phyloP scores from a whole-genome alignment of 805 yeast species.

The Candida tibetensis region DNA sequence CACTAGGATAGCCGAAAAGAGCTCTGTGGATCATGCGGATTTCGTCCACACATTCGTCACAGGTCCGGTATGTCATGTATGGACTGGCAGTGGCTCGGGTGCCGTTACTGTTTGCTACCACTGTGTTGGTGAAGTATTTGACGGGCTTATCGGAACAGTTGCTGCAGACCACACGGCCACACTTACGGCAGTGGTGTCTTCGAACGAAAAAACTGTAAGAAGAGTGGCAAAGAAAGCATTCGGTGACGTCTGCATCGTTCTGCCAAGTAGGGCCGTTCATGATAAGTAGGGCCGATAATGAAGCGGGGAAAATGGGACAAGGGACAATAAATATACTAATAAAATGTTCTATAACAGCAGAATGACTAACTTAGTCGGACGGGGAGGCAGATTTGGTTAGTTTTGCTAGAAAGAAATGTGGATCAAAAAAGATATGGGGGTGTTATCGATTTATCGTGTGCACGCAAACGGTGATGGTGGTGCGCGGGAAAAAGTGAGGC shows the following conservation, averaged over 20 bases:
- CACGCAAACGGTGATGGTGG: too few species aligned
- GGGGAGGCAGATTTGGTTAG: too few species aligned
- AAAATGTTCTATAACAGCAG: too few species aligned
- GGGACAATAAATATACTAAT: too few species aligned
- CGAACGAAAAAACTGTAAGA: slow-evolving; percentile 61
- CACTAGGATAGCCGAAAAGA: slow-evolving; percentile 6
- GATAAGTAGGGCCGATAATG: too few species aligned
- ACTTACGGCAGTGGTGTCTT: slow-evolving; percentile 79
- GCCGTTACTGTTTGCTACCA: slow-evolving; percentile 16
- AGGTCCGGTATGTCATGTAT: slow-evolving; percentile 56
- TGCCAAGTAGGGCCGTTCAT: slow-evolving; percentile 58
- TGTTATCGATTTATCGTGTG: too few species aligned
- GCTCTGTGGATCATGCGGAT: slow-evolving; percentile 21
- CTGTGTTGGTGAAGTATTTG: slow-evolving; percentile 24
- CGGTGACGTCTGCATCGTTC: slow-evolving; percentile 51
- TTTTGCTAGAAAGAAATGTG: too few species aligned
- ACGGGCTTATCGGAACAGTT: slow-evolving; percentile 55
- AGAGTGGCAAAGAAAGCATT: slow-evolving; percentile 55
- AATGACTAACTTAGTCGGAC: too few species aligned
- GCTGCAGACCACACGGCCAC: slow-evolving; percentile 79
- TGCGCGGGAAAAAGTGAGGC: too few species aligned
- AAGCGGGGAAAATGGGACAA: too few species aligned
- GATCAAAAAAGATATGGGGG: too few species aligned
- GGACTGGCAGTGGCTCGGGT: slow-evolving; percentile 10
- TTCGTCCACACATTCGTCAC: slow-evolving; percentile 70